These are phyloP conservation scores for Mariannaea elegans DNA, from an alignment of 2,329 filamentous ascomycete genomes.

Conservation along the genomic window DNA sequence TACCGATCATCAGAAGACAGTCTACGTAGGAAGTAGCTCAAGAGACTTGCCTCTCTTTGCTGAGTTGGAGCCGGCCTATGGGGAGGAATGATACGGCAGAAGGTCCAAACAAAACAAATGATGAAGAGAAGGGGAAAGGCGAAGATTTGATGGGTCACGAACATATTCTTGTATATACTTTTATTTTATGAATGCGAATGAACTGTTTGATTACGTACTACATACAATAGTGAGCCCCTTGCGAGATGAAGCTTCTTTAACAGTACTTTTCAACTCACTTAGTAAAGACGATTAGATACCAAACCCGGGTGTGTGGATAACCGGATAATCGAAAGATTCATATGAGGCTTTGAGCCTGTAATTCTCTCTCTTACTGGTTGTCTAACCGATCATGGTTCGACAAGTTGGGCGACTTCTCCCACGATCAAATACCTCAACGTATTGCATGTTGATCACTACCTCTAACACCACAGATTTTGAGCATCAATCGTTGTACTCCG, in stretches of 20 bases:
- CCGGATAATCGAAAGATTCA: no score
- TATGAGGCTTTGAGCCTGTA: no score
- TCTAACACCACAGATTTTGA: no score
- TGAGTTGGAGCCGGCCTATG: constrained; percentile 5
- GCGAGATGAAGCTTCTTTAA: no score
- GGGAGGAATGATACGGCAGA: background rate
- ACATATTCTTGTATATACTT: constrained; percentile 11
- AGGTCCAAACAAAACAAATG: background rate
- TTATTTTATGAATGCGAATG: constrained; percentile 10
- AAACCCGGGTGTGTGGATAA: no score
- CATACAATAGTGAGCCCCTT: no score
- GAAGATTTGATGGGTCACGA: background rate
- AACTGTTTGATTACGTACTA: background rate
- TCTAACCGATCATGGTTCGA: background rate
- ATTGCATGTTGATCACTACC: no score
- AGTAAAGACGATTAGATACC: no score
- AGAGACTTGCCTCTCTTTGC: constrained; percentile 59
- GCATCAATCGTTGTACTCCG: no score
- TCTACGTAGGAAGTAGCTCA: constrained; percentile 65
- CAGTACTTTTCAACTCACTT: no score
- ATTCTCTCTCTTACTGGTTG: background rate
- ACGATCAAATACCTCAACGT: no score
- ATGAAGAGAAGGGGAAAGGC: background rate
- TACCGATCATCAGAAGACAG: constrained; percentile 59
- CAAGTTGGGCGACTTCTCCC: background rate